Conservation (phyloP, 2,329 filamentous ascomycete species). For the Cercospora berteroae region DNA sequence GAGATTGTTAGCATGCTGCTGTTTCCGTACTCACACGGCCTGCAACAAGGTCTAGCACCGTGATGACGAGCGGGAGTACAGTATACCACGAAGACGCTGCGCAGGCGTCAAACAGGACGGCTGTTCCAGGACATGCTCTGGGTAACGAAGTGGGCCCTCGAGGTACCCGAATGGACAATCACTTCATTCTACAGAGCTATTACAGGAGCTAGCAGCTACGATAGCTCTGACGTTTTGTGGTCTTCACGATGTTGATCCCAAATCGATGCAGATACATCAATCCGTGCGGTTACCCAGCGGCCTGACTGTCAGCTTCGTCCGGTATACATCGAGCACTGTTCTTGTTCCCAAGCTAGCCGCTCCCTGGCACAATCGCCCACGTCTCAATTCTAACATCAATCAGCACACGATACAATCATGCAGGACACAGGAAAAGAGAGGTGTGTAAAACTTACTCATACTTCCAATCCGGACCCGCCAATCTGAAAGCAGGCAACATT, state of each 20-base stretch:
- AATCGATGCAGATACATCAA: not conserved
- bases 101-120: not conserved
- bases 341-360: not conserved
- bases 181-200: not conserved
- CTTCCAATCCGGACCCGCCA: constrained; percentile 18
- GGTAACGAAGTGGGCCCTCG: too few relatives aligned
- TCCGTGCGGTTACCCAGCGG: not conserved
- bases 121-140: too few relatives aligned
- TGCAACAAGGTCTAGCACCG: too few relatives aligned
- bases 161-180: not conserved
- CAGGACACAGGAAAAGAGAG: not conserved
- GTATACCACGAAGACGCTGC: not conserved
- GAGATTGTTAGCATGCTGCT: too few relatives aligned
- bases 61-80: too few relatives aligned
- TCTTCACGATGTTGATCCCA: not conserved
- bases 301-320: not conserved
- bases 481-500: constrained; percentile 20
- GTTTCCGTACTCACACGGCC: too few relatives aligned
- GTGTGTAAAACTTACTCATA: constrained; percentile 10
- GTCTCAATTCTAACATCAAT: constrained; percentile 19
- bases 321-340: not conserved
- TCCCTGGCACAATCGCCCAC: constrained; percentile 20
- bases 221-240: not conserved
- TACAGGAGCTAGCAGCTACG: not conserved
- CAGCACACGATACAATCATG: not conserved